These are phyloP conservation scores for Aspergillus mulundensis DNA, from an alignment of 495 filamentous ascomycete genomes.

Conservation along the genomic window DNA sequence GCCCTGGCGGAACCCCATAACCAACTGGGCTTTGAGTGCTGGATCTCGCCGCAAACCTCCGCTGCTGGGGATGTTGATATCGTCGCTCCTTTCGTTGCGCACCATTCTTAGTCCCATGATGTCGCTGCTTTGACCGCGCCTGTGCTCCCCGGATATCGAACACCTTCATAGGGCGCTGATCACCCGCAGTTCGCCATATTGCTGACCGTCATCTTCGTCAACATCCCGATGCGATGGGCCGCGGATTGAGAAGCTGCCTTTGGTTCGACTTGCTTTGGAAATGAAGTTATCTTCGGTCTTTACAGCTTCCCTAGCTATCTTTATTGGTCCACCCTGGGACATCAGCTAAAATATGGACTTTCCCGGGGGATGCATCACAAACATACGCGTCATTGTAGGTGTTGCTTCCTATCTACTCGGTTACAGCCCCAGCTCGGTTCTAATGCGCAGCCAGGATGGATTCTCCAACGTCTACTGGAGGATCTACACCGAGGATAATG, in stretches of 20 bases:
- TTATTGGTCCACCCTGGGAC: conserved; percentile 24
- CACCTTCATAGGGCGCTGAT: conserved; percentile 20
- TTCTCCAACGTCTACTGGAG: conserved; percentile 49
- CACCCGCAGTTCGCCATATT: conserved; percentile 22
- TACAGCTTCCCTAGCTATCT: conserved; percentile 26
- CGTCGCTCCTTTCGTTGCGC: not conserved
- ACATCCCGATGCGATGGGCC: conserved; percentile 15
- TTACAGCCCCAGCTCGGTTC: conserved; percentile 1
- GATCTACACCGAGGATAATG: conserved; percentile 45
- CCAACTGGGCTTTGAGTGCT: conserved; percentile 9
- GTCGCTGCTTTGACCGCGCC: not conserved
- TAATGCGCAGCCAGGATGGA: conserved; percentile 37
- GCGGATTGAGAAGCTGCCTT: conserved; percentile 12
- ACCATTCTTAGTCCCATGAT: conserved; percentile 2
- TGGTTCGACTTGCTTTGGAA: conserved; percentile 23
- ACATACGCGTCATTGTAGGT: conserved; percentile 46
- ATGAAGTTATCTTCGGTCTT: conserved; percentile 32
- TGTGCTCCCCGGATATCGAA: not conserved
- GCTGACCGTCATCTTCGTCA: conserved; percentile 9
- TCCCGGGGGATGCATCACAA: conserved; percentile 44
- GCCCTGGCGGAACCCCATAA: conserved; percentile 21
- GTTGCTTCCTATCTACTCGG: not conserved
- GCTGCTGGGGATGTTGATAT: conserved; percentile 9
- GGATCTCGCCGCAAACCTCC: conserved; percentile 7
- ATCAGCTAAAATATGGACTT: conserved; percentile 45